Percentiles rank a stretch among this genome's conserved stretches.
Evolutionary conservation across 176 grass and related monocot species (phyloP).

Genomic region (Areca catechu): DNA sequence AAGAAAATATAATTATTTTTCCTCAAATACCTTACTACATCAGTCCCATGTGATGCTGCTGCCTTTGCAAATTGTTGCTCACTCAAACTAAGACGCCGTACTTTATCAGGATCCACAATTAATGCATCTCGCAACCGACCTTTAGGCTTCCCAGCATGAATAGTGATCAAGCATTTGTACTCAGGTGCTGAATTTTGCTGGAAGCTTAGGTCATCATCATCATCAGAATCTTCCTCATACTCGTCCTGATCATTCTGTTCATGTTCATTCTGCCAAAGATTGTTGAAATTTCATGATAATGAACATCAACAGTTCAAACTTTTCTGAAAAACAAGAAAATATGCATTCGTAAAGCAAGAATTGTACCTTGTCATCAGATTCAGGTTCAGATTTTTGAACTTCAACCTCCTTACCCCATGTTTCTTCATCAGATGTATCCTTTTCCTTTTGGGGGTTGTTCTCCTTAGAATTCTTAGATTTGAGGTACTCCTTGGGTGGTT

Average conservation of each 20-base stretch:
- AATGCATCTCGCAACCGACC: conserved; percentile 59
- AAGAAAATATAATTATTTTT: too few species aligned
- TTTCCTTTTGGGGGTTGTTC: conserved; percentile 9
- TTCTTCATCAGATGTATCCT: conserved; percentile 7
- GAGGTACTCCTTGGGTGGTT: conserved; percentile 84
- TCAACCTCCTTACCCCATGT: conserved; percentile 25
- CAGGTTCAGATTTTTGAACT: conserved; percentile 44
- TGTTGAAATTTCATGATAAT: conserved; percentile 17
- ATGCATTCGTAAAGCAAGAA: conserved; percentile 3
- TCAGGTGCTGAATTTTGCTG: conserved; percentile 37
- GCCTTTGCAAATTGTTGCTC: conserved; percentile 70
- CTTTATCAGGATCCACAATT: conserved; percentile 46
- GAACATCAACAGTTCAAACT: background rate
- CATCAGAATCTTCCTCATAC: conserved; percentile 49
- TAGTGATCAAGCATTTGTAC: conserved; percentile 69
- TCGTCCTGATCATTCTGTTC: conserved; percentile 20
- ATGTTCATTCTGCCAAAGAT: background rate
- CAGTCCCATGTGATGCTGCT: conserved; percentile 44
- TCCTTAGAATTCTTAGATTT: conserved; percentile 34
- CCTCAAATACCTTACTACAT: conserved; percentile 55
- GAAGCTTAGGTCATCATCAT: conserved; percentile 49
- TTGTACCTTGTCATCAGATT: conserved; percentile 52
- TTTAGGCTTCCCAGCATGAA: conserved; percentile 95
- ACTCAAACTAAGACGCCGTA: conserved; percentile 67
- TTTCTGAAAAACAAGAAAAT: background rate